Evolutionary conservation across 106 monocot genomes (phyloP).

Genomic region (Ottelia alismoides): DNA sequence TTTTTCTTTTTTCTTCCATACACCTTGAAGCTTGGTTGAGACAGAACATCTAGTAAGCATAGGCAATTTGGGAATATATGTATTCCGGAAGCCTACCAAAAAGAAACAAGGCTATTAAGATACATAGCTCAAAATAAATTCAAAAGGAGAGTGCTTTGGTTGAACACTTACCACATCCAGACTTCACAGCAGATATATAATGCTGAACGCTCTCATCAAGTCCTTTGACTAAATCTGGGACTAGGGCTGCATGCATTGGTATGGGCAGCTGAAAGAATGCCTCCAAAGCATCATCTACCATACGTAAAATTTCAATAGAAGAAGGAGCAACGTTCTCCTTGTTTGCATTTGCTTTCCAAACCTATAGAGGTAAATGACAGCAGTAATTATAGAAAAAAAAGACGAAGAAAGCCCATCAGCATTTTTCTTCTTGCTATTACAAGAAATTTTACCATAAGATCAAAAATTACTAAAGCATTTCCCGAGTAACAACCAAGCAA

Average conservation of each 20-base stretch:
- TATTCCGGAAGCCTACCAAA: conserved; percentile 46
- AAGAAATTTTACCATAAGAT: too few species aligned
- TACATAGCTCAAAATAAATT: too few species aligned
- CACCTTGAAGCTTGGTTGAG: conserved; percentile 3
- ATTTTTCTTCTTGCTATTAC: too few species aligned
- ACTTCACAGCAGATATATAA: conserved; percentile 49
- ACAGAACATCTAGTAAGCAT: conserved; percentile 47
- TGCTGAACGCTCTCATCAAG: conserved; percentile 56
- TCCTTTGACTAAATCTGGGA: conserved; percentile 55
- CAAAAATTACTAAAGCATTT: too few species aligned
- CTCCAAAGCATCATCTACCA: conserved; percentile 64
- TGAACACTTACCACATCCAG: conserved; percentile 71
- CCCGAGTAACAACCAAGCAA: too few species aligned
- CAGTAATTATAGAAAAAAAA: neutral
- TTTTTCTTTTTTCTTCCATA: conserved; percentile 69
- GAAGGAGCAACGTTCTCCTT: conserved; percentile 67
- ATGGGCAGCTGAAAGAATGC: conserved; percentile 79
- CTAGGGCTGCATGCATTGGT: conserved; percentile 50
- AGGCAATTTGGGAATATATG: conserved; percentile 55
- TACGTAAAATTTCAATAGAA: conserved; percentile 45
- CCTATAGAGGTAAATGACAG: conserved; percentile 20
- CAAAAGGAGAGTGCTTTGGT: too few species aligned
- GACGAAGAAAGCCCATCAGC: too few species aligned
- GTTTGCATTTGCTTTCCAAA: conserved; percentile 68
- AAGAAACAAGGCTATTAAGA: neutral